Evolutionary conservation across 169 alveolate species (phyloP).

Genomic region (Condylostoma magnum): DNA sequence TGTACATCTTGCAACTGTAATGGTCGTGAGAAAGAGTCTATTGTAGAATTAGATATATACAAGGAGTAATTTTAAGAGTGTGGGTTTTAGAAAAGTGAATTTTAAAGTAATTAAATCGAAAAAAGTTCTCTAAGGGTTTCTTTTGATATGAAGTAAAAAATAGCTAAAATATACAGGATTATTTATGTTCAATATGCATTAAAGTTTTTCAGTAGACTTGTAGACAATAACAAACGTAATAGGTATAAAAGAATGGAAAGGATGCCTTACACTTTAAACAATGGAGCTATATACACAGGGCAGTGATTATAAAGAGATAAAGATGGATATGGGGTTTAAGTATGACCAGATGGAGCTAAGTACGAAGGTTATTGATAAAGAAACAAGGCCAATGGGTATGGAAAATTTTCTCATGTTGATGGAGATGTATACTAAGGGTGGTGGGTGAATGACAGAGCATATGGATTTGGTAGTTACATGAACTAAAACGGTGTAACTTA

Average conservation of each 20-base stretch:
- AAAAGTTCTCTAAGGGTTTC: too few species aligned
- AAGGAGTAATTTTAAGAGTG: too few species aligned
- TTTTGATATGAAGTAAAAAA: too few species aligned
- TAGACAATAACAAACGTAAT: too few species aligned
- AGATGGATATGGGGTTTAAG: constrained; percentile 55
- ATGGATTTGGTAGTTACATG: constrained; percentile 57
- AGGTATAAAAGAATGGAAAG: constrained; percentile 13
- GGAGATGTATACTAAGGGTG: constrained; percentile 67
- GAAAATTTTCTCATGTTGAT: constrained; percentile 61
- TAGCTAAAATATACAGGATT: too few species aligned
- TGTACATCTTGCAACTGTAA: constrained; percentile 27
- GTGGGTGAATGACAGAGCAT: constrained; percentile 63
- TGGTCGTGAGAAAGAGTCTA: neutral
- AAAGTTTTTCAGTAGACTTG: too few species aligned
- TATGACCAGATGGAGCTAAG: constrained; percentile 63
- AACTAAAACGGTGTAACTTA: constrained; percentile 62
- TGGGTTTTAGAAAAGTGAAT: too few species aligned
- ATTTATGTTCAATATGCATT: too few species aligned
- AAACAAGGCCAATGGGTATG: constrained; percentile 60
- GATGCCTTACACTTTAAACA: constrained; percentile 30
- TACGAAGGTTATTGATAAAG: constrained; percentile 56
- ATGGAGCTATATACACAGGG: constrained; percentile 62
- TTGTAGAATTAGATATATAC: too few species aligned
- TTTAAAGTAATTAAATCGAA: too few species aligned
- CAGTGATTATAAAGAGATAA: constrained; percentile 58